phyloP scores from a whole-genome alignment of 140 eudicot species.

The Ambrosia hybrid region DNA sequence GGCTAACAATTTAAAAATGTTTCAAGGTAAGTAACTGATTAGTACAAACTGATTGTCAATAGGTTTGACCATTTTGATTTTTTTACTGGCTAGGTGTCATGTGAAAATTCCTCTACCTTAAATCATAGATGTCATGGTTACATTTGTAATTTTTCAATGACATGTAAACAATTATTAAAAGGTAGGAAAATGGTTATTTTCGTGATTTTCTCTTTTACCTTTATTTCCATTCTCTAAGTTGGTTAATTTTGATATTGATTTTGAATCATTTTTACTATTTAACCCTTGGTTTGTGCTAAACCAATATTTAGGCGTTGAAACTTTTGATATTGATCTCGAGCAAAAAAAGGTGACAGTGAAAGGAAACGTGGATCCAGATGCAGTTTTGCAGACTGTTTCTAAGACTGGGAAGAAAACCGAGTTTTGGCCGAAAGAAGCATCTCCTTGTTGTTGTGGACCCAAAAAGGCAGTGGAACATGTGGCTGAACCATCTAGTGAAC shows the following conservation, averaged over 20 bases:
- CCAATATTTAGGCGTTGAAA: conserved; percentile 56
- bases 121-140: too few relatives aligned
- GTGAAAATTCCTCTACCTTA: background rate
- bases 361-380: conserved; percentile 73
- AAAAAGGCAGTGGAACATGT: conserved; percentile 39
- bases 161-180: too few relatives aligned
- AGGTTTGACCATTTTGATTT: background rate
- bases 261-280: background rate
- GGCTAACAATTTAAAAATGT: too few relatives aligned
- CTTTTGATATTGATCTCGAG: conserved; percentile 65
- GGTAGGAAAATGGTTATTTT: too few relatives aligned
- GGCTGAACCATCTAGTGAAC: conserved; percentile 31
- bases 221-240: too few relatives aligned
- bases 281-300: background rate
- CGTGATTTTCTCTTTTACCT: too few relatives aligned
- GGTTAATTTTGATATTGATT: too few relatives aligned
- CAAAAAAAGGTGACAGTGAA: conserved; percentile 78
- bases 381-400: conserved; percentile 74
- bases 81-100: too few relatives aligned
- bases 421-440: conserved; percentile 63
- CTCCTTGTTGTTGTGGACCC: conserved; percentile 43
- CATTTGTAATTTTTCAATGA: too few relatives aligned
- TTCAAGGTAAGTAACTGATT: too few relatives aligned
- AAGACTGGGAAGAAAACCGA: conserved; percentile 78
- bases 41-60: too few relatives aligned